These are phyloP conservation scores for Linnemannia exigua DNA, from an alignment of 192 early-diverging fungal species.

Conservation along the genomic window DNA sequence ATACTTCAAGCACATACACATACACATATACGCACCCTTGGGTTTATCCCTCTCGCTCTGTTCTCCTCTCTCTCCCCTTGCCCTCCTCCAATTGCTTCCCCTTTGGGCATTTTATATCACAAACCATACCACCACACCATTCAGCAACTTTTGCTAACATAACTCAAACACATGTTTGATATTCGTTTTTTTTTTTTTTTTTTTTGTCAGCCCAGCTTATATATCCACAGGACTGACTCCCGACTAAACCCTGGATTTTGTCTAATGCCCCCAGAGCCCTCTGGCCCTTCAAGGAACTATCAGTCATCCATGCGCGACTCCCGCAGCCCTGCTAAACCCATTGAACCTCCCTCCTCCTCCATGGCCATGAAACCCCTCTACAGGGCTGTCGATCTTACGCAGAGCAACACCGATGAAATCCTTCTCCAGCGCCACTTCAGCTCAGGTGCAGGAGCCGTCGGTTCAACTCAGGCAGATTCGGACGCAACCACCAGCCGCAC, in stretches of 20 bases:
- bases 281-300: conserved; percentile 18
- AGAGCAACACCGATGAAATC: conserved; percentile 40
- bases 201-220: neutral
- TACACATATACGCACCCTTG: neutral
- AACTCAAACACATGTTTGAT: neutral
- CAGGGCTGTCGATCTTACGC: conserved; percentile 17
- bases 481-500: conserved; percentile 25
- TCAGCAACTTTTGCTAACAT: neutral
- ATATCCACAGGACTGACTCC: neutral
- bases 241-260: conserved; percentile 10
- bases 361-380: conserved; percentile 48
- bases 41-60: neutral
- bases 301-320: conserved; percentile 28
- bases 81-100: neutral
- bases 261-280: conserved; percentile 40
- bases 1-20: neutral
- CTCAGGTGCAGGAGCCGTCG: conserved; percentile 26
- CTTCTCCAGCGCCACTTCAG: conserved; percentile 41
- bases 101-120: neutral
- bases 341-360: conserved; percentile 12
- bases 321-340: conserved; percentile 20
- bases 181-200: no score
- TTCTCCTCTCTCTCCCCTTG: neutral
- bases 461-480: conserved; percentile 14
- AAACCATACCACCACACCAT: neutral